These are phyloP conservation scores for Cercospora canescens DNA, from an alignment of 2,329 filamentous ascomycete species.

Conservation along the genomic window DNA sequence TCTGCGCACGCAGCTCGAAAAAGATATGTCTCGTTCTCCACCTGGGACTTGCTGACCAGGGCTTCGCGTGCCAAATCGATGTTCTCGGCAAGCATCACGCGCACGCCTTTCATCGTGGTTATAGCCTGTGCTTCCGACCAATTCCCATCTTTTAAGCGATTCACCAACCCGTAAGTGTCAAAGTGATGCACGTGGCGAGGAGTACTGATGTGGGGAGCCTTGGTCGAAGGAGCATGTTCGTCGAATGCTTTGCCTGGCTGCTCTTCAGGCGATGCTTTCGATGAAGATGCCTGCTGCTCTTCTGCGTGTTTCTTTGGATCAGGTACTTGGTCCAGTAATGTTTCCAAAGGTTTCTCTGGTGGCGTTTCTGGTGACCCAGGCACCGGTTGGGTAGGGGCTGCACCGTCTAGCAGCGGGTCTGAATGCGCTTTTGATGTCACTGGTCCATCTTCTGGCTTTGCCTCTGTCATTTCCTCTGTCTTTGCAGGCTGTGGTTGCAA, in stretches of 20 bases:
- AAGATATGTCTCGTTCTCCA: constrained; percentile 91
- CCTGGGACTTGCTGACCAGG: constrained; percentile 84
- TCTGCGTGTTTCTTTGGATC: constrained; percentile 26
- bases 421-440: constrained; percentile 8
- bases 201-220: constrained; percentile 60
- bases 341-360: constrained; percentile 29
- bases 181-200: constrained; percentile 93
- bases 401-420: constrained; percentile 28
- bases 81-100: constrained; percentile 73
- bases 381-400: constrained; percentile 13
- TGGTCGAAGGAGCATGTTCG: constrained; percentile 54
- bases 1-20: constrained; percentile 94
- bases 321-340: constrained; percentile 32
- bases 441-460: constrained; percentile 24
- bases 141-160: constrained; percentile 69
- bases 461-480: constrained; percentile 10
- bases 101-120: constrained; percentile 89
- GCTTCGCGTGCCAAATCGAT: constrained; percentile 76
- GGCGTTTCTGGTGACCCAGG: constrained; percentile 16
- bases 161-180: constrained; percentile 88
- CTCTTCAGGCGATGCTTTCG: constrained; percentile 21
- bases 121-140: constrained; percentile 76
- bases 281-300: constrained; percentile 13
- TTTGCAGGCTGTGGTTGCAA: neutral
- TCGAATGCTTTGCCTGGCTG: constrained; percentile 27